Conservation (phyloP, 306 rosid species). For the Lagenaria siceraria region DNA sequence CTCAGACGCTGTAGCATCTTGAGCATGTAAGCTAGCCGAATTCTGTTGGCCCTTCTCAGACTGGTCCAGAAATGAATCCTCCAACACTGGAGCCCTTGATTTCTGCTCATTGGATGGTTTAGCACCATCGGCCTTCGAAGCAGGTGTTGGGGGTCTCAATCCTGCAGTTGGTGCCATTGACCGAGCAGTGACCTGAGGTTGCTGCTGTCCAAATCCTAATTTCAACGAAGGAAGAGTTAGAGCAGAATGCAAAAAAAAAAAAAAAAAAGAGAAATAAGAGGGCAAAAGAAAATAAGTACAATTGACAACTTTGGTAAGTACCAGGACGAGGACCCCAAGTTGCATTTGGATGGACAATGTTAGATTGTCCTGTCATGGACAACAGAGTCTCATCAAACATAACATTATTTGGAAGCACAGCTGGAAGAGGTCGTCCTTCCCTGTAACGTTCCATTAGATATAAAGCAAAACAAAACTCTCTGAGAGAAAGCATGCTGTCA, state of each 20-base stretch:
- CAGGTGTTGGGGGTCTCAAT: constrained; percentile 35
- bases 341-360: constrained; percentile 41
- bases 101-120: constrained; percentile 44
- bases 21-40: constrained; percentile 23
- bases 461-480: constrained; percentile 85
- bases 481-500: constrained; percentile 95
- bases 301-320: constrained; percentile 11
- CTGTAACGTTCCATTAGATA: constrained; percentile 89
- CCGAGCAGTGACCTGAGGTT: constrained; percentile 40
- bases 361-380: constrained; percentile 76
- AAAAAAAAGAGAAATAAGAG: neutral
- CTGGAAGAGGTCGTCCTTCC: constrained; percentile 87
- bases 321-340: constrained; percentile 58
- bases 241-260: neutral
- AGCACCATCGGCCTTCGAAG: constrained; percentile 24
- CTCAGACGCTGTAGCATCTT: constrained; percentile 27
- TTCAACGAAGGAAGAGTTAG: neutral
- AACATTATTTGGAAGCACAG: constrained; percentile 56
- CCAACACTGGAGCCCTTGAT: constrained; percentile 37
- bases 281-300: constrained; percentile 7
- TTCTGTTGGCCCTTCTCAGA: constrained; percentile 33
- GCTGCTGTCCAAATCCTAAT: constrained; percentile 76
- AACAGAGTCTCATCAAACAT: constrained; percentile 60
- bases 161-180: constrained; percentile 36
- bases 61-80: constrained; percentile 37